These are phyloP conservation scores for Lepiota venenata DNA, from an alignment of 768 basidiomycete genomes.

Conservation along the genomic window DNA sequence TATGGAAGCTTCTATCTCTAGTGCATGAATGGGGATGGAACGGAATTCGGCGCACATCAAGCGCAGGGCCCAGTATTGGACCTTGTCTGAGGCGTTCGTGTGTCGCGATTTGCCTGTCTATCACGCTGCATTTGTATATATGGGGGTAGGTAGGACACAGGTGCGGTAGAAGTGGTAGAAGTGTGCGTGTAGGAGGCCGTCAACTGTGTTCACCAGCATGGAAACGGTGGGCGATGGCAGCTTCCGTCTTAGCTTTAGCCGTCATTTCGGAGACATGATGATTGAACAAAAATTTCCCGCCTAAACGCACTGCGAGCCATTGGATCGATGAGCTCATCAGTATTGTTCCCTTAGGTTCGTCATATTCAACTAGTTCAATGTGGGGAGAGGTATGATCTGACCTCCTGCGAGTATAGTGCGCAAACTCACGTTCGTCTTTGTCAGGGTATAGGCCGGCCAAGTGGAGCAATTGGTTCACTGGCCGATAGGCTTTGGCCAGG, in stretches of 20 bases:
- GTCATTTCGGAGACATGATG: constrained; percentile 24
- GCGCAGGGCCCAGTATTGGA: constrained; percentile 25
- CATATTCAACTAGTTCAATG: constrained; percentile 8
- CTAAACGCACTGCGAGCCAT: constrained; percentile 33
- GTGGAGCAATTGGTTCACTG: constrained; percentile 14
- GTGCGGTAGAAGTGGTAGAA: constrained; percentile 23
- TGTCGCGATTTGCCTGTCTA: constrained; percentile 25
- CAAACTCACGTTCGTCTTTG: constrained; percentile 22
- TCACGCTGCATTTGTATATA: constrained; percentile 31
- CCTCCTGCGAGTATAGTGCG: constrained; percentile 21
- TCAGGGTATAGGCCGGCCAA: constrained; percentile 18
- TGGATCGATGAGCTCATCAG: constrained; percentile 10
- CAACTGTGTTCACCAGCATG: constrained; percentile 32
- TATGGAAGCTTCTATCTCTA: constrained; percentile 30
- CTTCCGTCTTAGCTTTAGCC: constrained; percentile 23
- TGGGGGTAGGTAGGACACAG: constrained; percentile 28
- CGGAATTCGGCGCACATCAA: constrained; percentile 30
- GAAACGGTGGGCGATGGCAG: constrained; percentile 18
- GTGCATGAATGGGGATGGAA: constrained; percentile 25
- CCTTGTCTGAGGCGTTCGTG: constrained; percentile 18
- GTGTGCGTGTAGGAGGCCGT: constrained; percentile 27
- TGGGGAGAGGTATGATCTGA: constrained; percentile 10
- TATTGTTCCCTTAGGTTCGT: constrained; percentile 6
- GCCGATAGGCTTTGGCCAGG: constrained; percentile 16
- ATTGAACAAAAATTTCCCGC: constrained; percentile 28